Evolutionary conservation across 306 rosid genomes (phyloP).

Genomic region (Crataegus laevigata): DNA sequence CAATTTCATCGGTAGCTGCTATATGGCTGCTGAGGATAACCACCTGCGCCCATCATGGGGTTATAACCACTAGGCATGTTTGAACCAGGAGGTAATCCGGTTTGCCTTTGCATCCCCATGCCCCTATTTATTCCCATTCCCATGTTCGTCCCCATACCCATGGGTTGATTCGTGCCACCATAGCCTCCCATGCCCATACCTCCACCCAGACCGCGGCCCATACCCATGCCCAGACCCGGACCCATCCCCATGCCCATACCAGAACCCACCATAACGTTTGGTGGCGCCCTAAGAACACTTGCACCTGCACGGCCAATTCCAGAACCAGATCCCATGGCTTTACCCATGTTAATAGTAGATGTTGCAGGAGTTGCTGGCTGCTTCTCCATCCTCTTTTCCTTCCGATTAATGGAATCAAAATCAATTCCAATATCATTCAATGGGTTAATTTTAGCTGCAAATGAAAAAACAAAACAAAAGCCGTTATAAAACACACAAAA

Average conservation of each 20-base stretch:
- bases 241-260: conserved; percentile 47
- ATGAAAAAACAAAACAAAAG: conserved; percentile 12
- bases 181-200: conserved; percentile 39
- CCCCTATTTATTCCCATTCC: conserved; percentile 54
- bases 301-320: conserved; percentile 89
- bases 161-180: conserved; percentile 21
- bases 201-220: conserved; percentile 28
- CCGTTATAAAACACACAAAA: neutral
- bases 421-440: conserved; percentile 87
- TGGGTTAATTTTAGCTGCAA: conserved; percentile 87
- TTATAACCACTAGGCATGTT: conserved; percentile 62
- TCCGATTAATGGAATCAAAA: conserved; percentile 87
- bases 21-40: conserved; percentile 74
- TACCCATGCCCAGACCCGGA: conserved; percentile 42
- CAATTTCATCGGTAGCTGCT: conserved; percentile 66
- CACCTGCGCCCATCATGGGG: conserved; percentile 72
- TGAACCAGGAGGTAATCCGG: conserved; percentile 50
- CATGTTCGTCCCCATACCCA: conserved; percentile 23
- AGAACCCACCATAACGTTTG: conserved; percentile 55
- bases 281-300: conserved; percentile 47
- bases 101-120: conserved; percentile 73
- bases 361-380: conserved; percentile 50
- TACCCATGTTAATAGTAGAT: conserved; percentile 87
- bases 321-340: conserved; percentile 98
- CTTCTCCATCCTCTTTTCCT: conserved; percentile 96